Evolutionary conservation across 352 stramenopile species (phyloP), one percentile per base, ranked within the genome.

Genomic region (Phytophthora constricta): DNA sequence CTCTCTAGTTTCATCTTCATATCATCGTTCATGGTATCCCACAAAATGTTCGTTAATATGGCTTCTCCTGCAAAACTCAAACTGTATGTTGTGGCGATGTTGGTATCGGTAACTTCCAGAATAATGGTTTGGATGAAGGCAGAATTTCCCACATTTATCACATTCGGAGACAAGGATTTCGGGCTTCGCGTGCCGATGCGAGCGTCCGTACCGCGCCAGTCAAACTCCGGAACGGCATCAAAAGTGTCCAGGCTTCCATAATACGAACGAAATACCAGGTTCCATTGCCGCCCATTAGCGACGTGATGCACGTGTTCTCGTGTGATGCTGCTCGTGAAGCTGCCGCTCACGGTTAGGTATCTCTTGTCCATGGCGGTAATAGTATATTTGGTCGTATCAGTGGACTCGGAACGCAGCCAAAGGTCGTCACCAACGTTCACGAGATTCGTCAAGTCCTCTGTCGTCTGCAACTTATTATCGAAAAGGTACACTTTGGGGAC

Each of bases 201-300:
- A 25, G 75, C 78, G 1, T 73, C 68, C 0, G 81, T 89, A 7
- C 87, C 87, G 5, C 80, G 73, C 74, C 77, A 91, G 50, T 91
- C 72, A 26, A 86, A 81, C 1, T 72, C 72, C 20, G 87, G 85
- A 3, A 90, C 53, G 4, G 79, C 80, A 14, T 93, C 80, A 17
- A 93, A 62, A 0, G 78, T 87, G 14, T 83, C 66, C 9, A 95
- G 58, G 47, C 76, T 72, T 8, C 72, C 83, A 13, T 77, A 56
- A 47, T 85, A 92, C 0, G 85, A 93, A 1, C 85, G 80, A 27
- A 95, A 95, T 2, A 91, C 72, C 14, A 95, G 65, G 9, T 79
- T 73, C 80, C 86, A 95, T 33, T 72, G 79, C 1, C 62, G 77
- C n/a, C 87, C 87, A 47, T 78, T 80, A 5, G 69, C 58, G 8